phyloP scores from a whole-genome alignment of 345 rosid genomes.

The Melastoma malabathricum region DNA sequence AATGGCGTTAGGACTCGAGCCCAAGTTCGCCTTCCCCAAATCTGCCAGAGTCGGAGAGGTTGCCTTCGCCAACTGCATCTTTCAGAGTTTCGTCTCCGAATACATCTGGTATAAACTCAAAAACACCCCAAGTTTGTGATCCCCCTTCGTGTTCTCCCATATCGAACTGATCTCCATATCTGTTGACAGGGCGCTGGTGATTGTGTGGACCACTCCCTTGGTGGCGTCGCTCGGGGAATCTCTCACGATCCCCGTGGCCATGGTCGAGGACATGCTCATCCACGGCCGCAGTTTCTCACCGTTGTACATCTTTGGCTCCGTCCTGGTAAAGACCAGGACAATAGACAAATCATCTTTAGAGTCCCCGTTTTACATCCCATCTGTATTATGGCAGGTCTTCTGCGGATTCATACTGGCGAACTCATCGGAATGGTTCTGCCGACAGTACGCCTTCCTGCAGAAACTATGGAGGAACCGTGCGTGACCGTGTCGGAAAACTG shows the following conservation, averaged over 20 bases:
- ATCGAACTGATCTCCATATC: no score
- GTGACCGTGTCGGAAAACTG: no score
- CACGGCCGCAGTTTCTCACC: conserved; percentile 22
- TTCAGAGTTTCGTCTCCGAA: conserved; percentile 26
- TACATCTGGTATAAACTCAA: conserved; percentile 22
- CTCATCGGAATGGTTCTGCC: conserved; percentile 16
- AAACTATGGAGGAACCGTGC: no score
- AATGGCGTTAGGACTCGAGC: conserved; percentile 26
- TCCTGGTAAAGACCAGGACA: conserved; percentile 12
- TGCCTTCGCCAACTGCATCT: conserved; percentile 19
- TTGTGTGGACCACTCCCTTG: conserved; percentile 34
- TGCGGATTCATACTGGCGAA: conserved; percentile 26
- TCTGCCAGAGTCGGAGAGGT: conserved; percentile 17
- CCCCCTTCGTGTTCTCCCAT: no score
- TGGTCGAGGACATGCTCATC: conserved; percentile 30
- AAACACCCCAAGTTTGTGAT: not conserved
- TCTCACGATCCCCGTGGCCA: conserved; percentile 30
- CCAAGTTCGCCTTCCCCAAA: conserved; percentile 26
- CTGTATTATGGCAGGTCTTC: no score
- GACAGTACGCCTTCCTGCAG: no score
- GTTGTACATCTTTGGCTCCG: conserved; percentile 20
- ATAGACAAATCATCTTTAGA: no score
- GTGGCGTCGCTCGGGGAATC: conserved; percentile 32
- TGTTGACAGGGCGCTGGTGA: conserved; percentile 22
- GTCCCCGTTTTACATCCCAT: no score